Evolutionary conservation across 805 yeast species (phyloP), one percentile per base, ranked within the genome.

Genomic region (Nadsonia fulvescens): DNA sequence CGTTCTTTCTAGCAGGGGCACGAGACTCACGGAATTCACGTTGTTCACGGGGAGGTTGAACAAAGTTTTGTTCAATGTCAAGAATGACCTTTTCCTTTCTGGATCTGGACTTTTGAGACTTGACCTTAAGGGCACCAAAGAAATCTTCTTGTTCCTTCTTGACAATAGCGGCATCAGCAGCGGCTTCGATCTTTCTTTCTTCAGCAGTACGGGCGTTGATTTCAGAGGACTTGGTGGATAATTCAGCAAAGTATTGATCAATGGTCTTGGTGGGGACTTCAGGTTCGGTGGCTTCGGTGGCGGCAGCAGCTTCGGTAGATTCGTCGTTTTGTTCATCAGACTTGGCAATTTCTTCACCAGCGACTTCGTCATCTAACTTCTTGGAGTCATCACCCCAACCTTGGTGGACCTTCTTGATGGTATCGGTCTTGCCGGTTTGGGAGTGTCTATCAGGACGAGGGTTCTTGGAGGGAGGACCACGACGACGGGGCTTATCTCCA

Each of bases 381-480:
- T 60, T 63, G 46, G 61, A 58, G 55, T 73, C 69, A 49, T 72
- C 79, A 50, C 93, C 92, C 86, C 93, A 79, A 40, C 82, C 83
- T 58, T 71, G 73, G 54, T 63, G 67, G 47, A 74, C 65, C 56
- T 75, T 72, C 73, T 81, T 83, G 43, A 64, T 67, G 43, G 93
- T 62, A 62, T 82, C 94, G 46, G 69, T 53, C 65, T 76, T 78
- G 49, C 74, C 79, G 39, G 78, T 50, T 64, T 76, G 77, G 40
- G 86, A 69, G 49, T 71, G 89, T 58, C 92, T 89, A 70, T 86
- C 96, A 34, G 38, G 40, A 33, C 44, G 38, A 22, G 28, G 24
- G 28, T 23, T 22, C 26, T 25, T 51, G 58, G 68, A 68, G 49
- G 62, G 56, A 44, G 66, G 46, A 66, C 66, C 42, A 60, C 36